Evolutionary conservation across 164 flowering plant species (phyloP).

Genomic region (Nelumbo lutea): DNA sequence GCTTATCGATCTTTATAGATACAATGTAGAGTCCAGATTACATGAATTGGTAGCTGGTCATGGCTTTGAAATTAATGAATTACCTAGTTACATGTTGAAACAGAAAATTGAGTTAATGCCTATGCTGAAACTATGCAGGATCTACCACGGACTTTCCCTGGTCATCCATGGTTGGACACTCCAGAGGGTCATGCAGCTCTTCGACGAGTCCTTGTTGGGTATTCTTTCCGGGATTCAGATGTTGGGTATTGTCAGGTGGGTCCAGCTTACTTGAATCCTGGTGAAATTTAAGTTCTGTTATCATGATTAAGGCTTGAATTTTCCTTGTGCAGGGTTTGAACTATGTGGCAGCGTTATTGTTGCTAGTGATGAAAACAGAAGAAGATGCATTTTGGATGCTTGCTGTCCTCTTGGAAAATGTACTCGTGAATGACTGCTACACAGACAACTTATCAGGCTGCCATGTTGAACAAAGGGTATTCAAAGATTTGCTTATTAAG

Average conservation of each 20-base stretch:
- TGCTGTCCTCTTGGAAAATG: slow-evolving; percentile 85
- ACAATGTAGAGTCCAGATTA: too few relatives aligned
- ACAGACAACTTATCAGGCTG: slow-evolving; percentile 90
- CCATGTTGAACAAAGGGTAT: slow-evolving; percentile 93
- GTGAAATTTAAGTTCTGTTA: not conserved
- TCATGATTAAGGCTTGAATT: not conserved
- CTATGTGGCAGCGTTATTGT: slow-evolving; percentile 84
- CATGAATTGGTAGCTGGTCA: too few relatives aligned
- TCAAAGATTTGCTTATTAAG: slow-evolving; percentile 70
- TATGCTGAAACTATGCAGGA: slow-evolving; percentile 45
- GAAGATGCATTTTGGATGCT: slow-evolving; percentile 99
- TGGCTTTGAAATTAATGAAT: too few relatives aligned
- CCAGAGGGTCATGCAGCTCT: slow-evolving; percentile 89
- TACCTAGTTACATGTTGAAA: too few relatives aligned
- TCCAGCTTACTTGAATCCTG: not conserved
- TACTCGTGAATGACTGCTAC: slow-evolving; percentile 85
- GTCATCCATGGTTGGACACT: slow-evolving; percentile 97
- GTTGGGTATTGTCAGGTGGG: slow-evolving; percentile 97
- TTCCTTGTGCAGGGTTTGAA: slow-evolving; percentile 74
- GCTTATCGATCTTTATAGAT: too few relatives aligned
- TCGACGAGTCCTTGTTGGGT: slow-evolving; percentile 87
- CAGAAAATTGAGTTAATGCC: not conserved
- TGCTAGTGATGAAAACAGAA: slow-evolving; percentile 97
- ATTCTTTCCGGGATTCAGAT: slow-evolving; percentile 91
- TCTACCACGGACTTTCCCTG: slow-evolving; percentile 91